Evolutionary conservation across 495 filamentous ascomycete genomes (phyloP).

Genomic region (Penicillium diatomitis): DNA sequence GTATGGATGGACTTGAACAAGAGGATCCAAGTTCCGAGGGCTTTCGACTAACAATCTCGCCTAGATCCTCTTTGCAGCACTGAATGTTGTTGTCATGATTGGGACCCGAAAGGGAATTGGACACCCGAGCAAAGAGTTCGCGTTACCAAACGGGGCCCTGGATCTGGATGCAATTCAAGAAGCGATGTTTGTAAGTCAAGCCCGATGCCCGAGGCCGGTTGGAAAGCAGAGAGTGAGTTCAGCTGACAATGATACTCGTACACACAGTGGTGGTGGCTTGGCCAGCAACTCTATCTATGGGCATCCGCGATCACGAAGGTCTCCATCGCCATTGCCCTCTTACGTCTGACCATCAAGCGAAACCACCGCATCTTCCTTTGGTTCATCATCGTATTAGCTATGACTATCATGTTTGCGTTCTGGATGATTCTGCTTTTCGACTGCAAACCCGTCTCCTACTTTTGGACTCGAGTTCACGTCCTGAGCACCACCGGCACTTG

Average conservation of each 20-base stretch:
- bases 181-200: too few relatives aligned
- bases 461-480: conserved; percentile 16
- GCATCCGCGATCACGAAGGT: conserved; percentile 26
- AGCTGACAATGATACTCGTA: neutral
- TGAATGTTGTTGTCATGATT: neutral
- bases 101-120: too few relatives aligned
- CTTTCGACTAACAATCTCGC: neutral
- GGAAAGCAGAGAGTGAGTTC: too few relatives aligned
- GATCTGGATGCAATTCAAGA: too few relatives aligned
- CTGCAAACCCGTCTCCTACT: conserved; percentile 22
- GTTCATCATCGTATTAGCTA: conserved; percentile 20
- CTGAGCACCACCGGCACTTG: conserved; percentile 9
- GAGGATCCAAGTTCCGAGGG: too few relatives aligned
- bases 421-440: conserved; percentile 19
- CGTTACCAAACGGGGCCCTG: too few relatives aligned
- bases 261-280: conserved; percentile 15
- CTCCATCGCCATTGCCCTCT: conserved; percentile 32
- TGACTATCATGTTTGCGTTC: conserved; percentile 19
- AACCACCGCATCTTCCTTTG: conserved; percentile 22
- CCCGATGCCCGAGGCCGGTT: too few relatives aligned
- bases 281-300: conserved; percentile 29
- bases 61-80: conserved; percentile 5
- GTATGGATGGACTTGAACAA: conserved; percentile 1
- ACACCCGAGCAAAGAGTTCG: too few relatives aligned
- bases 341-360: conserved; percentile 27